Evolutionary conservation across 768 basidiomycete genomes (phyloP).

Genomic region (Lactarius tabidus): DNA sequence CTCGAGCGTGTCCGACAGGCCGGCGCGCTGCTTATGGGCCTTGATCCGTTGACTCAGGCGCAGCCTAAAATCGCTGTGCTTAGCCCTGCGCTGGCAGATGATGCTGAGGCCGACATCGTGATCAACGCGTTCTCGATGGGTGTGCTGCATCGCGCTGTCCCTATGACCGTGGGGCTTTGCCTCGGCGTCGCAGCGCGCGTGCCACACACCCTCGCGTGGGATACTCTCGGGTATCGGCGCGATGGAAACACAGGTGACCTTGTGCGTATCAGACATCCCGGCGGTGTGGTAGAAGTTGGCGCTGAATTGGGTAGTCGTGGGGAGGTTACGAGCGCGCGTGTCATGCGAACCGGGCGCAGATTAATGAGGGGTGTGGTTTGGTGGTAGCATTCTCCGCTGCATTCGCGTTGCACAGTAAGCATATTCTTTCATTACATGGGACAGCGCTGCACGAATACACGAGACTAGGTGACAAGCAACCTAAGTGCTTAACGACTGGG

Average conservation of each 20-base stretch:
- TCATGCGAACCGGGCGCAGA: constrained; percentile 63
- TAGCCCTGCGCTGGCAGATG: constrained; percentile 34
- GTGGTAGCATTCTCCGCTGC: constrained; percentile 43
- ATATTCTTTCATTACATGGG: neutral
- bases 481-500: too few relatives aligned
- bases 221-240: constrained; percentile 36
- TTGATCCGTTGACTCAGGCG: constrained; percentile 58
- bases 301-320: constrained; percentile 48
- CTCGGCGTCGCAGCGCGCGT: constrained; percentile 60
- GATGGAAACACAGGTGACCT: constrained; percentile 26
- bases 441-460: neutral
- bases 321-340: constrained; percentile 52
- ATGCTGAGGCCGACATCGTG: constrained; percentile 43
- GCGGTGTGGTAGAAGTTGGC: constrained; percentile 65
- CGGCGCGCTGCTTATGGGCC: constrained; percentile 57
- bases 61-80: constrained; percentile 70
- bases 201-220: constrained; percentile 51
- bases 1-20: constrained; percentile 53
- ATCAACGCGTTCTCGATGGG: constrained; percentile 69
- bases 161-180: constrained; percentile 69
- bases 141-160: constrained; percentile 63
- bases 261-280: constrained; percentile 57
- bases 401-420: neutral
- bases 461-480: neutral
- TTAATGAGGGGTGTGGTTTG: constrained; percentile 69